Conservation (phyloP, 31 red algal species). For the Bonnemaisonia californica region DNA sequence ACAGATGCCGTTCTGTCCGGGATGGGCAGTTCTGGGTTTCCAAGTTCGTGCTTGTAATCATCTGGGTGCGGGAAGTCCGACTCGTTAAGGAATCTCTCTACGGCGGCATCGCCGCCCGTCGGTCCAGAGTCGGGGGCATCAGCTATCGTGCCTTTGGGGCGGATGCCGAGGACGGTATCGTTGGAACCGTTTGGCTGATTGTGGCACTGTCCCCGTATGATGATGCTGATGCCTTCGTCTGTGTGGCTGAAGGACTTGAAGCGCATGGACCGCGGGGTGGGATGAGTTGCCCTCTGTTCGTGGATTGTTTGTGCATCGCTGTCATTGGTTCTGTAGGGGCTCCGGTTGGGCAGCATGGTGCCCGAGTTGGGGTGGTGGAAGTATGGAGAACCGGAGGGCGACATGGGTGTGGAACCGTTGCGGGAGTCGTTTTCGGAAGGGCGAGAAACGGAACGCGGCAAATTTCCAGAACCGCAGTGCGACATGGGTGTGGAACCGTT, state of each 20-base stretch:
- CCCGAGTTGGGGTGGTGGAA: slow-evolving; percentile 21
- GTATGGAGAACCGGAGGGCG: slow-evolving; percentile 19
- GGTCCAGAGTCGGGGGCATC: too few species aligned
- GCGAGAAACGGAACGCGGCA: too few species aligned
- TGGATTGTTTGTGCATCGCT: too few species aligned
- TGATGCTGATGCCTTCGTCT: not conserved
- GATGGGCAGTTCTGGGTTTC: slow-evolving; percentile 58
- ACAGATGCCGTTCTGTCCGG: slow-evolving; percentile 36
- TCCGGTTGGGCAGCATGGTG: slow-evolving; percentile 12
- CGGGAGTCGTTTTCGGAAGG: too few species aligned
- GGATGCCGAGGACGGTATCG: not conserved
- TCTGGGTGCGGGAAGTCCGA: slow-evolving; percentile 32
- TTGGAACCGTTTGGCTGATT: too few species aligned
- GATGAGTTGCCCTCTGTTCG: too few species aligned
- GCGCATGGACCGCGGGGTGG: too few species aligned
- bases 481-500: slow-evolving; percentile 28
- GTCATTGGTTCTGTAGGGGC: slow-evolving; percentile 41
- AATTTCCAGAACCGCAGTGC: too few species aligned
- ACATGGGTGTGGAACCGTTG: too few species aligned
- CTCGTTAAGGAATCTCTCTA: slow-evolving; percentile 25
- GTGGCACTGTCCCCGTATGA: slow-evolving; percentile 35
- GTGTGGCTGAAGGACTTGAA: not conserved
- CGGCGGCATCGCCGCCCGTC: too few species aligned
- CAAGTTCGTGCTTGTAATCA: slow-evolving; percentile 57
- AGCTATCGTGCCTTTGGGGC: too few species aligned